Percentiles rank a stretch among this genome's conserved stretches.
These are phyloP conservation scores for Verticillium tricorpus DNA, from an alignment of 2,329 filamentous ascomycete genomes.

Conservation along the genomic window DNA sequence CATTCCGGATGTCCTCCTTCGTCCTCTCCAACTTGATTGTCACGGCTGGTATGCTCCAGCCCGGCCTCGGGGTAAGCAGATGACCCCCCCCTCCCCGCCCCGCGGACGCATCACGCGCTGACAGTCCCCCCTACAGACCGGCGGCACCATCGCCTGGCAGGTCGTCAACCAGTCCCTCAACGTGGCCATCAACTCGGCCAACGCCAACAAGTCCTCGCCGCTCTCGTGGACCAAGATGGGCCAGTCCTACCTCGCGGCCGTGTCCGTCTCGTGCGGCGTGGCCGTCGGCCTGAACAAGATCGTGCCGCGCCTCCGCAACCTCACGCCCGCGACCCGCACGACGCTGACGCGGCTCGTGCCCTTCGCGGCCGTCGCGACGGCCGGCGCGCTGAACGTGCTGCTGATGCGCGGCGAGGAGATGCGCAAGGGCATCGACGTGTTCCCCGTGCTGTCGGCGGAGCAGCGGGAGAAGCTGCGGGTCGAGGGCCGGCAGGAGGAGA, in stretches of 20 bases:
- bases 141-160: slow-evolving; percentile 89
- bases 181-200: slow-evolving; percentile 95
- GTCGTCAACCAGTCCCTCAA: slow-evolving; percentile 96
- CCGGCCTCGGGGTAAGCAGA: slow-evolving; percentile 63
- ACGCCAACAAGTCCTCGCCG: slow-evolving; percentile 95
- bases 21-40: slow-evolving; percentile 91
- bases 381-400: slow-evolving; percentile 90
- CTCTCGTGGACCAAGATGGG: slow-evolving; percentile 75
- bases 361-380: slow-evolving; percentile 90
- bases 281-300: slow-evolving; percentile 87
- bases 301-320: slow-evolving; percentile 74
- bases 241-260: slow-evolving; percentile 87
- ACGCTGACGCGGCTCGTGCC: slow-evolving; percentile 86
- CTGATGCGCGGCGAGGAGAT: slow-evolving; percentile 98
- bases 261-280: slow-evolving; percentile 89
- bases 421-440: slow-evolving; percentile 85
- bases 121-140: slow-evolving; percentile 46
- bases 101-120: background rate
- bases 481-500: slow-evolving; percentile 57
- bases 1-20: slow-evolving; percentile 96
- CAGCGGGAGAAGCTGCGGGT: slow-evolving; percentile 56
- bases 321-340: slow-evolving; percentile 70
- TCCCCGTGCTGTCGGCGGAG: slow-evolving; percentile 68
- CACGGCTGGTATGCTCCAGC: slow-evolving; percentile 95
- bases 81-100: background rate